phyloP scores from a whole-genome alignment of 768 basidiomycete genomes.

The Rhizopogon vulgaris region DNA sequence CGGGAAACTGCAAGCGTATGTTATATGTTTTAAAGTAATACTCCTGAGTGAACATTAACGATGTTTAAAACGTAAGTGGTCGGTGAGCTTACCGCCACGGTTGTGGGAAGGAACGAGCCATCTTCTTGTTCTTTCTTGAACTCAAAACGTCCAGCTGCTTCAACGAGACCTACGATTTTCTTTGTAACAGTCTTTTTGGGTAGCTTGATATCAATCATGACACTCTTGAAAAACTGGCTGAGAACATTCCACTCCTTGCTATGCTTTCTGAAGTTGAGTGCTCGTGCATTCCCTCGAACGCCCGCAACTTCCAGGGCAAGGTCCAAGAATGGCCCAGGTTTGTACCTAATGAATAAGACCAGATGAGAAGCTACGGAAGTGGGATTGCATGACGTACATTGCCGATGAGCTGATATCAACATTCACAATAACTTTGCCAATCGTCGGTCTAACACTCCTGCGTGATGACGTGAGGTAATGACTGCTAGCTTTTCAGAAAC shows the following conservation, averaged over 20 bases:
- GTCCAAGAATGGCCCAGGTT: conserved; percentile 20
- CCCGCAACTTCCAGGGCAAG: conserved; percentile 29
- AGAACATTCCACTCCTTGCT: conserved; percentile 25
- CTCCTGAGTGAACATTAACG: conserved; percentile 25
- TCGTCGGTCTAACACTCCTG: conserved; percentile 42
- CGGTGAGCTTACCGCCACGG: conserved; percentile 19
- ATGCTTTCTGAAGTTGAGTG: conserved; percentile 20
- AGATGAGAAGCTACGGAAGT: background rate
- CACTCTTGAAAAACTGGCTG: conserved; percentile 32
- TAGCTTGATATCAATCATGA: conserved; percentile 22
- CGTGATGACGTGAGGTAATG: background rate
- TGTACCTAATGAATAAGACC: conserved; percentile 15
- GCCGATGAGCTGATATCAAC: conserved; percentile 42
- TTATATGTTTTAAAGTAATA: conserved; percentile 34
- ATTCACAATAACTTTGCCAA: conserved; percentile 37
- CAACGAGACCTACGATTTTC: conserved; percentile 33
- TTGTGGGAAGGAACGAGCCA: conserved; percentile 13
- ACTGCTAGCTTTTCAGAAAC: background rate
- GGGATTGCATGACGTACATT: conserved; percentile 27
- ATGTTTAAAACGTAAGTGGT: background rate
- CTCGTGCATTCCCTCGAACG: conserved; percentile 12
- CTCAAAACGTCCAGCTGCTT: conserved; percentile 29
- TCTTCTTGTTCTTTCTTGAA: conserved; percentile 27
- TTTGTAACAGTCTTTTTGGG: conserved; percentile 18
- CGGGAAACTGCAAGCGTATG: conserved; percentile 27